A percentile compares a stretch with the other conserved stretches of the same genome.
phyloP scores from a whole-genome alignment of 306 rosid genomes.

The Mucuna pruriens region DNA sequence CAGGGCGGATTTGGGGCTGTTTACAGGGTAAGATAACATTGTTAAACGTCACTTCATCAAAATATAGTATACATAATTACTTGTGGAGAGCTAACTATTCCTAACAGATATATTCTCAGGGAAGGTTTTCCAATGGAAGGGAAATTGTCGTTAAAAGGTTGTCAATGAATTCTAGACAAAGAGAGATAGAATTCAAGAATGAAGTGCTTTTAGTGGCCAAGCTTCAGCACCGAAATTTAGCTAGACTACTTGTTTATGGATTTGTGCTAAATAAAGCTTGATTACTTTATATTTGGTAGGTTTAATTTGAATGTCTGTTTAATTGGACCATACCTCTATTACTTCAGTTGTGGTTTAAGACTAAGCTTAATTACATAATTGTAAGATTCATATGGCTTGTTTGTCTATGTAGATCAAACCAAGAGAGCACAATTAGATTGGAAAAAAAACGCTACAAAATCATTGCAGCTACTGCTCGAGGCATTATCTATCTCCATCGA shows the following conservation, averaged over 20 bases:
- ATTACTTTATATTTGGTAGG: background rate
- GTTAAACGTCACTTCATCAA: background rate
- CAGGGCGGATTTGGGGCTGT: conserved; percentile 40
- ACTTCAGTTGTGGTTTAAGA: background rate
- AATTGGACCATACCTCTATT: background rate
- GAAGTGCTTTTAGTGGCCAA: conserved; percentile 30
- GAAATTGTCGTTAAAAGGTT: conserved; percentile 37
- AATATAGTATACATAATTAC: background rate
- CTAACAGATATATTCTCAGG: conserved; percentile 9
- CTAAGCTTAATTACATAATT: background rate
- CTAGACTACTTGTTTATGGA: background rate
- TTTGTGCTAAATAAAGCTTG: background rate
- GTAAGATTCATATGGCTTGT: background rate
- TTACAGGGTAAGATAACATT: conserved; percentile 33
- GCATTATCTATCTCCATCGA: too few relatives aligned
- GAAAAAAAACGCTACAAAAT: too few relatives aligned
- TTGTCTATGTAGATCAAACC: too few relatives aligned
- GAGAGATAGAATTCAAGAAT: conserved; percentile 26
- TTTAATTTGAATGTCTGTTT: background rate
- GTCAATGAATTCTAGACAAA: conserved; percentile 25
- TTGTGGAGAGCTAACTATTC: background rate
- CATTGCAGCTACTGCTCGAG: too few relatives aligned
- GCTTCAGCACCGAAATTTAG: conserved; percentile 33
- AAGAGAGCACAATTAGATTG: too few relatives aligned
- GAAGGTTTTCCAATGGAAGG: conserved; percentile 23